phyloP scores from a whole-genome alignment of 1,139 yeast genomes.

The Suhomyces maxii region DNA sequence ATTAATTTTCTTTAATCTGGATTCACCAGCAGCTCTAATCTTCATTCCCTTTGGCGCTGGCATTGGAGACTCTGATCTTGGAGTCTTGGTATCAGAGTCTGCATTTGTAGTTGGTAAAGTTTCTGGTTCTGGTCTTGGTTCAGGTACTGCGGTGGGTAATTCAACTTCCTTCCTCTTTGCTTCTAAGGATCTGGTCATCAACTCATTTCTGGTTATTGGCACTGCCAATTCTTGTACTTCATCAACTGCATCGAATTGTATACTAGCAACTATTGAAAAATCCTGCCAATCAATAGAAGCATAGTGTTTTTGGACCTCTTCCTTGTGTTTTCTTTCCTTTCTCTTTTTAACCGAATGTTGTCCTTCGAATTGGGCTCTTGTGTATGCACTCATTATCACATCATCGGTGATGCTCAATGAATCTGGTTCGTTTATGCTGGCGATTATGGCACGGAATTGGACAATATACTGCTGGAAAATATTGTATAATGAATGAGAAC shows the following conservation, averaged over 20 bases:
- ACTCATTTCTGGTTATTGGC: slow-evolving; percentile 61
- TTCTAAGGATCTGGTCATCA: slow-evolving; percentile 63
- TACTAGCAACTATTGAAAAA: slow-evolving; percentile 67
- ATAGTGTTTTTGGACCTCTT: slow-evolving; percentile 46
- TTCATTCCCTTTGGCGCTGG: slow-evolving; percentile 57
- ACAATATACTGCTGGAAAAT: slow-evolving; percentile 51
- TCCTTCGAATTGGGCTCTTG: slow-evolving; percentile 59
- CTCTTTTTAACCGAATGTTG: slow-evolving; percentile 27
- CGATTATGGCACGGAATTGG: slow-evolving; percentile 54
- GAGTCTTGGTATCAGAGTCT: slow-evolving; percentile 3
- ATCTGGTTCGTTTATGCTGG: slow-evolving; percentile 12
- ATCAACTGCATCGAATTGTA: slow-evolving; percentile 69
- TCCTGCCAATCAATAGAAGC: slow-evolving; percentile 90
- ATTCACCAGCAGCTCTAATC: slow-evolving; percentile 67
- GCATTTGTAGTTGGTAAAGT: not conserved
- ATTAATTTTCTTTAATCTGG: slow-evolving; percentile 45
- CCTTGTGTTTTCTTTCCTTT: slow-evolving; percentile 35
- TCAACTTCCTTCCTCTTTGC: slow-evolving; percentile 26
- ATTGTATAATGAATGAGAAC: slow-evolving; percentile 59
- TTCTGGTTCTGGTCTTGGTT: not conserved
- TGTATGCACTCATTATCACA: slow-evolving; percentile 51
- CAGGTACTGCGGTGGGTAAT: slow-evolving; percentile 5
- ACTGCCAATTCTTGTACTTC: slow-evolving; percentile 57
- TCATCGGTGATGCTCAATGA: slow-evolving; percentile 4
- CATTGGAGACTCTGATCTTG: not conserved